Evolutionary conservation across 805 yeast genomes (phyloP).

Genomic region (Metschnikowia matae): DNA sequence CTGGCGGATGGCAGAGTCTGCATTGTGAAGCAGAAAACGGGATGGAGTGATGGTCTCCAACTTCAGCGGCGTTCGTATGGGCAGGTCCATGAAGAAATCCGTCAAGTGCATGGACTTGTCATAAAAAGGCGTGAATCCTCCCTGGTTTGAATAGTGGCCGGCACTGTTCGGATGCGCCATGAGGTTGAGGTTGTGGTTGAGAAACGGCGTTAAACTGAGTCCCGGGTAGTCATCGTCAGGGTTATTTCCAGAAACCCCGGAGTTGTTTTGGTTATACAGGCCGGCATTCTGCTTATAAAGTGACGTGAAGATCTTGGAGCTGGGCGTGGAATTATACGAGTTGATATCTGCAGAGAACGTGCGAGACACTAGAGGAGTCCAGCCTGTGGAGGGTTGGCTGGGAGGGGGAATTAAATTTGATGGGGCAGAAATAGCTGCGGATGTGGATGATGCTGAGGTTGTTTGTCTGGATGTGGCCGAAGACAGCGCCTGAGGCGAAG

Average conservation of each 20-base stretch:
- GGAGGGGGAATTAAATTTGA: not conserved
- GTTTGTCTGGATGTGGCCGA: not conserved
- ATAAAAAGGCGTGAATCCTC: constrained; percentile 38
- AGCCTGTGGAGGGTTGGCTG: constrained; percentile 24
- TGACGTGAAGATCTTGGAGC: constrained; percentile 21
- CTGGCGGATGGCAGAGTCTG: constrained; percentile 1
- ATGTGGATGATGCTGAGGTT: not conserved
- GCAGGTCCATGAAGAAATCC: constrained; percentile 44
- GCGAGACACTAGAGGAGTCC: constrained; percentile 42
- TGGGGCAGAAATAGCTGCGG: not conserved
- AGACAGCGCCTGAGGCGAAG: constrained; percentile 6
- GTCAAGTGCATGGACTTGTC: constrained; percentile 39
- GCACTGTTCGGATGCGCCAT: constrained; percentile 21
- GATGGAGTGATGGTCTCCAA: constrained; percentile 40
- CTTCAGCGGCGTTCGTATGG: constrained; percentile 35
- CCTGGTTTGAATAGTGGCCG: constrained; percentile 19
- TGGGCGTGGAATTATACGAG: constrained; percentile 36
- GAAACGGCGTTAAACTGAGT: constrained; percentile 40
- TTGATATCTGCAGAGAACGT: constrained; percentile 33
- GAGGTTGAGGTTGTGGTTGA: constrained; percentile 31
- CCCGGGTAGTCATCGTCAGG: constrained; percentile 25
- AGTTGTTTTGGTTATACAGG: not conserved
- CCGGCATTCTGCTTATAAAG: constrained; percentile 11
- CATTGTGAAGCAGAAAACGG: constrained; percentile 24
- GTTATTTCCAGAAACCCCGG: not conserved